Evolutionary conservation across 805 yeast species (phyloP), one percentile per base, ranked within the genome.

Genomic region (Debaryomyces prosopidis): DNA sequence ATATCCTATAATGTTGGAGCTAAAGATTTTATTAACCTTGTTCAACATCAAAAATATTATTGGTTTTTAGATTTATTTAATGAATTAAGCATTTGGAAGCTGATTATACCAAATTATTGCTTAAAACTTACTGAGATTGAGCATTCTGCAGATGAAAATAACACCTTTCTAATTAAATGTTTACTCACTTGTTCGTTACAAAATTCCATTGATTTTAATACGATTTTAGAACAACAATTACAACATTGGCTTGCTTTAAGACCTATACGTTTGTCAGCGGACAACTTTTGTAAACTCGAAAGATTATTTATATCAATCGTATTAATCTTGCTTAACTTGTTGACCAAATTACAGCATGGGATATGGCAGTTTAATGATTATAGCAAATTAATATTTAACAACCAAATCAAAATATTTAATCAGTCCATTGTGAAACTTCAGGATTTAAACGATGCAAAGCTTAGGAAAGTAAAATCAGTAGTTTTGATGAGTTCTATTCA

Each of bases 31-130:
- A 56, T 65, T 10, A 43, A 49, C 14, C 44, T 68, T 33, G 48
- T 69, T n/a, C 68, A 66, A 28, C 47, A 50, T n/a, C 69, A 69
- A 42, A 60, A 60, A 38, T 69, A 66, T 43, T 63, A 62, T 50
- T 69, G 75, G 74, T 37, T 71, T 8, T 52, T 71, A 16, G 77
- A 71, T 51, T 48, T 71, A 20, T 69, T 69, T 46, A 71, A 71
- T 40, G 75, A 66, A n/a, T 46, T 68, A 27, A 47, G 53, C 36
- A 52, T 70, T 12, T 71, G 76, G 76, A 68, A 68, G 47, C 53
- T 61, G 18, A 47, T 65, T 10, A 53, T 71, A 8, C 76, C 76
- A 1, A 50, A 53, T 14, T 66, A 63, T 44, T 66, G 73, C 47
- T 45, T 68, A 14, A 48, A 47, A 19, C 45, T 39, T 27, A 37